phyloP scores from a whole-genome alignment of 129 eudicot genomes.

The Oenanthe sinensis region DNA sequence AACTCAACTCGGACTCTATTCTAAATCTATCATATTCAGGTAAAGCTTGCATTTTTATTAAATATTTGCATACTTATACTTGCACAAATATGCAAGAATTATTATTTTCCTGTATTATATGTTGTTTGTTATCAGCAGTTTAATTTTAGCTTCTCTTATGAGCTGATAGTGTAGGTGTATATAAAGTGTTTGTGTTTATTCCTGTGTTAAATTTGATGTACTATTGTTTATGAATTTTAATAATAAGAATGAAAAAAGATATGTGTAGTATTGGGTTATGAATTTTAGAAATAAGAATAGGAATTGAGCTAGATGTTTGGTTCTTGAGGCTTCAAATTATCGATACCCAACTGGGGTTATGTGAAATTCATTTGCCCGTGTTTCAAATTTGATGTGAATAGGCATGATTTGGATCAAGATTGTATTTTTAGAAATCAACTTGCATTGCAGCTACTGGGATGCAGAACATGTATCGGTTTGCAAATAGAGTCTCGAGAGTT shows the following conservation, averaged over 20 bases:
- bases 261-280: no score
- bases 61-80: background rate
- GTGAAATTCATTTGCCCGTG: background rate
- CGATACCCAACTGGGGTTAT: background rate
- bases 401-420: background rate
- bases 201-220: background rate
- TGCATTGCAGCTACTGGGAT: slow-evolving; percentile 24
- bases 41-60: background rate
- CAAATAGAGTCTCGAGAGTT: slow-evolving; percentile 28
- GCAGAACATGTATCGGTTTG: slow-evolving; percentile 38
- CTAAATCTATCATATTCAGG: background rate
- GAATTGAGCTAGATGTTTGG: background rate
- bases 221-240: background rate
- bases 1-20: background rate
- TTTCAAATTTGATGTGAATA: background rate
- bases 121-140: background rate
- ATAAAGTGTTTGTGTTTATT: background rate
- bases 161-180: background rate
- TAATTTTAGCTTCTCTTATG: background rate
- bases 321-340: background rate
- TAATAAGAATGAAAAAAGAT: no score
- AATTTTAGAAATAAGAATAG: no score
- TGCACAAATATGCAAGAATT: background rate
- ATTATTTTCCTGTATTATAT: background rate
- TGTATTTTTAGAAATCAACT: background rate